These are phyloP conservation scores for Heritiera littoralis DNA, from an alignment of 345 rosid genomes.

Conservation along the genomic window DNA sequence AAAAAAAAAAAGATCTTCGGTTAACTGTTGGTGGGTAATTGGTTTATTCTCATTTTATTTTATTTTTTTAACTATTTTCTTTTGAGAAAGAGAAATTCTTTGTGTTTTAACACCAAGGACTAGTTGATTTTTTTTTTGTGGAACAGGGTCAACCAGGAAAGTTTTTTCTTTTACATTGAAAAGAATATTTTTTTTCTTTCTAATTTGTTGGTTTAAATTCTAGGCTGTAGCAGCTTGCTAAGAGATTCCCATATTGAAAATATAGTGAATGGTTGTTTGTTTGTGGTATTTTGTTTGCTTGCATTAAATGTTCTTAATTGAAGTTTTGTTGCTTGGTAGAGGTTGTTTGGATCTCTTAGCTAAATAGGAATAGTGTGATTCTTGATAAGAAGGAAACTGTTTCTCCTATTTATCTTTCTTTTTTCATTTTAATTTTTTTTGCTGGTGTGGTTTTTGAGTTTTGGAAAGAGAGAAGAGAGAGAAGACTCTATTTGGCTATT, in stretches of 20 bases:
- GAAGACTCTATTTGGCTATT: conserved; percentile 43
- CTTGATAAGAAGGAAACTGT: conserved; percentile 28
- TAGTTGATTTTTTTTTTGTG: neutral
- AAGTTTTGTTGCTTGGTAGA: conserved; percentile 39
- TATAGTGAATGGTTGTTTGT: conserved; percentile 29
- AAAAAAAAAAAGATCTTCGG: conserved; percentile 32
- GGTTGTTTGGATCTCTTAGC: conserved; percentile 26
- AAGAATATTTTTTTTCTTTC: conserved; percentile 32
- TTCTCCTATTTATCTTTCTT: neutral
- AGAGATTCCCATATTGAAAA: conserved; percentile 23
- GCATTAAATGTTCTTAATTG: conserved; percentile 28
- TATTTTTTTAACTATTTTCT: neutral
- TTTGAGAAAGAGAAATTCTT: neutral
- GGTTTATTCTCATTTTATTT: conserved; percentile 27
- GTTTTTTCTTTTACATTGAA: conserved; percentile 24
- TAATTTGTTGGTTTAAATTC: conserved; percentile 4
- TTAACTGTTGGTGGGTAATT: conserved; percentile 30
- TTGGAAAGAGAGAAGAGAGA: conserved; percentile 32
- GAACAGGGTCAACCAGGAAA: conserved; percentile 7
- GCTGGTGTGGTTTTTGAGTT: conserved; percentile 22
- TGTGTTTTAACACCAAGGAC: neutral
- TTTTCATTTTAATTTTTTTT: conserved; percentile 4
- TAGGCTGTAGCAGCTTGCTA: conserved; percentile 12
- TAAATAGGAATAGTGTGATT: conserved; percentile 28
- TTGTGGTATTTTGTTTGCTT: conserved; percentile 31